These are phyloP conservation scores for Pestalotiopsis sp. DNA, from an alignment of 2,329 filamentous ascomycete genomes.

Conservation along the genomic window DNA sequence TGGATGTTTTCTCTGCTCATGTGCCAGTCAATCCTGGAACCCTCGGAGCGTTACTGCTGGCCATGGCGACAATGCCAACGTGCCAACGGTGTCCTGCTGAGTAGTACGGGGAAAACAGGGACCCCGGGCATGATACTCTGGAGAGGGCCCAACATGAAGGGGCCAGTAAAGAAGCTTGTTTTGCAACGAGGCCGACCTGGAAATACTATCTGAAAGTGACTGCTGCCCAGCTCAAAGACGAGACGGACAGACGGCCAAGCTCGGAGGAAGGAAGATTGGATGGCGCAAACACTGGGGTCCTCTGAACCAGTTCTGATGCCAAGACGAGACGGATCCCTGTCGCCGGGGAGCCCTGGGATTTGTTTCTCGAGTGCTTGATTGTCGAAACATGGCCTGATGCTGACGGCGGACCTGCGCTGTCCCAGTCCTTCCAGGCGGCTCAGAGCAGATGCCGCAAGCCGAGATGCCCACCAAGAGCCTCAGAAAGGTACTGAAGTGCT, in stretches of 20 bases:
- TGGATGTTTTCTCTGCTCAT: not conserved
- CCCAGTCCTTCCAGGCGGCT: not conserved
- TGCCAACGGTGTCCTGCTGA: not conserved
- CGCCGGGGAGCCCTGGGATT: conserved; percentile 1
- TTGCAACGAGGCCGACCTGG: conserved; percentile 8
- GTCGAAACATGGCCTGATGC: conserved; percentile 12
- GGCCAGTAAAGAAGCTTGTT: conserved; percentile 11
- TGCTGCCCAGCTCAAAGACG: not conserved
- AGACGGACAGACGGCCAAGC: conserved; percentile 2
- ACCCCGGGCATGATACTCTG: not conserved
- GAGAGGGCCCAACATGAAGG: not conserved
- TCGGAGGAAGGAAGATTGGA: conserved; percentile 8
- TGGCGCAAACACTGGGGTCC: conserved; percentile 11
- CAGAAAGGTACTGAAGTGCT: not conserved
- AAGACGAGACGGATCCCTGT: conserved; percentile 10
- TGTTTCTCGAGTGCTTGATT: conserved; percentile 14
- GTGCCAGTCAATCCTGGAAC: not conserved
- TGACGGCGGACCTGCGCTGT: not conserved
- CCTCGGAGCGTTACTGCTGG: not conserved
- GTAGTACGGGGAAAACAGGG: not conserved
- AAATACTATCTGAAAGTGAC: not conserved
- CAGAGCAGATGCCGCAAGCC: not conserved
- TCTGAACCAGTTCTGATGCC: conserved; percentile 1
- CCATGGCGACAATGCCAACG: not conserved
- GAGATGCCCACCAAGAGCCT: conserved; percentile 1